phyloP scores from a whole-genome alignment of 169 alveolate genomes.

The Amoebophrya sp. region DNA sequence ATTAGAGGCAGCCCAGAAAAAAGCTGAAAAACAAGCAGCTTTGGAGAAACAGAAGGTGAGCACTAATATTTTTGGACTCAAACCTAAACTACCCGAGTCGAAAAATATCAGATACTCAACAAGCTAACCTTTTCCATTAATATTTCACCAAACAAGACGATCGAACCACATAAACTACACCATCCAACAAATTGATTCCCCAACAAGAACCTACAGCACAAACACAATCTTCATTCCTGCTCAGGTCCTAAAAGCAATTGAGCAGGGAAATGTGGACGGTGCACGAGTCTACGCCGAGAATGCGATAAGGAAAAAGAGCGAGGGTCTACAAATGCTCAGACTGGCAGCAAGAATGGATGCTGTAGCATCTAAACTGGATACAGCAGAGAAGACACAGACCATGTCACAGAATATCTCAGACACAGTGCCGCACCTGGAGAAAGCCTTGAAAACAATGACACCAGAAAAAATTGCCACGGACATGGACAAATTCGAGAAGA shows the following conservation, averaged over 20 bases:
- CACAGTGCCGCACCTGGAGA: not conserved
- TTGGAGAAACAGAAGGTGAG: not conserved
- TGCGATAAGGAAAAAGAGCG: not conserved
- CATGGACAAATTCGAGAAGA: constrained; percentile 2
- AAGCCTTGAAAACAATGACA: not conserved
- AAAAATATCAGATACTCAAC: not conserved
- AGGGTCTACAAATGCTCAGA: not conserved
- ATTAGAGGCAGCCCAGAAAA: not conserved
- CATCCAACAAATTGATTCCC: not conserved
- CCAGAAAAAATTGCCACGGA: not conserved
- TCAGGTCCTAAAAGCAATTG: not conserved
- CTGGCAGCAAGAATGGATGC: not conserved
- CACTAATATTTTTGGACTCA: not conserved
- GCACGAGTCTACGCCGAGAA: not conserved
- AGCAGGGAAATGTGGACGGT: constrained; percentile 11
- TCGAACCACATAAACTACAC: not conserved
- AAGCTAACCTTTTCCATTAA: no score
- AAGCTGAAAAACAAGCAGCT: not conserved
- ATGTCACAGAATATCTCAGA: not conserved
- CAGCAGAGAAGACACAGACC: not conserved
- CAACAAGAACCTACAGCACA: not conserved
- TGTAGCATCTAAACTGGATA: not conserved
- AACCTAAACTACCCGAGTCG: not conserved
- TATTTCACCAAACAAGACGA: no score
- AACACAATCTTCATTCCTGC: not conserved